Evolutionary conservation across 129 eudicot genomes (phyloP), one percentile per base, ranked within the genome.

Genomic region (carrot (Daucus carota)): DNA sequence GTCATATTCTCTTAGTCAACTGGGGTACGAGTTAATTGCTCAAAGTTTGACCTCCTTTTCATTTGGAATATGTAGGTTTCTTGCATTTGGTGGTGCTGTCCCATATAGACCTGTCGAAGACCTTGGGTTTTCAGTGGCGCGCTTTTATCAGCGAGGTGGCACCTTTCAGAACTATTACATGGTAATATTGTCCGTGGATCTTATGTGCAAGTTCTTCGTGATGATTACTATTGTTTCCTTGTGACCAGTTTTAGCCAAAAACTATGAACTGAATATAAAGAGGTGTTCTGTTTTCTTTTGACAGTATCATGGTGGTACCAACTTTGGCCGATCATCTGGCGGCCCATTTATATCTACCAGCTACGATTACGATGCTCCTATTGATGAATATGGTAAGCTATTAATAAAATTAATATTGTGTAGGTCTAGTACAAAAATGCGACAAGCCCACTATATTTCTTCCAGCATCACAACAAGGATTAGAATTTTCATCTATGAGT

Each of bases 301-400:
- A 50, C 88, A 94, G 99, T 95, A 95, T 76, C 99, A 95, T 67
- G 99, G 99, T 10, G 99, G 99, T 76, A 95, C 99, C 47, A 95
- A 95, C 86, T 95, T 95, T 77, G 99, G 85, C n/a, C 94, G 84
- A 46, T 74, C 80, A 31, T 74, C 92, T 57, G 99, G 99, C 52
- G 99, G 99, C 67, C 99, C 99, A 0, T 92, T 95, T 74, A 89
- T 92, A 74, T 82, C 90, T 8, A 91, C 97, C 38, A 86, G 86
- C 80, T 95, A 95, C 66, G 97, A 95, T 79, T 95, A 95, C 84
- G 99, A 95, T 81, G 99, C 99, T 82, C 99, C 99, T 50, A 80
- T 95, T 41, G 96, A 95, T 83, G 99, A 95, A 81, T 95, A 91
- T 75, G 99, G 99, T 94, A 91, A 45, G 90, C 22, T n/a, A 22